These are phyloP conservation scores for Kluyveromyces siamensis DNA, from an alignment of 805 yeast species.

Conservation along the genomic window DNA sequence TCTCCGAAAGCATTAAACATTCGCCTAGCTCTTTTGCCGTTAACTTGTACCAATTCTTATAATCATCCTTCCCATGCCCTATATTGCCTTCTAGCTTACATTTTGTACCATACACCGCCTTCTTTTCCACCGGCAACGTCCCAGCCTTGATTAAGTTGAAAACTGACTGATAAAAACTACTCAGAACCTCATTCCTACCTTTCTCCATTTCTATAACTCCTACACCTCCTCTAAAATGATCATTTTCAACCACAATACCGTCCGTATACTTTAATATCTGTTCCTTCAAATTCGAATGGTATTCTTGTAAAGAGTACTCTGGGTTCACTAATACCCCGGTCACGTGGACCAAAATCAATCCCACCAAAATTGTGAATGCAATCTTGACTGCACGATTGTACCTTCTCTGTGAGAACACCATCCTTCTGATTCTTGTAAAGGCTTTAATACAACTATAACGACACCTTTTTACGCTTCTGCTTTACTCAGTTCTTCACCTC, in stretches of 20 bases:
- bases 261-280: not conserved
- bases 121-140: constrained; percentile 3
- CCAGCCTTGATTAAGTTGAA: constrained; percentile 4
- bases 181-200: constrained; percentile 6
- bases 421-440: no score
- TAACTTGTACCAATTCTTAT: constrained; percentile 6
- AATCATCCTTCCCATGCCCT: constrained; percentile 7
- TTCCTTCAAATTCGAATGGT: not conserved
- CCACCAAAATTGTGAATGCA: not conserved
- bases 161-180: constrained; percentile 19
- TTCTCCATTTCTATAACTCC: not conserved
- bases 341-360: not conserved
- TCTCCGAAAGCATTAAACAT: constrained; percentile 6
- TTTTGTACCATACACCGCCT: constrained; percentile 3
- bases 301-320: not conserved
- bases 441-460: not conserved
- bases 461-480: not conserved
- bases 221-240: not conserved
- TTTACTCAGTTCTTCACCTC: not conserved
- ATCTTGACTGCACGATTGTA: not conserved
- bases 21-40: constrained; percentile 6
- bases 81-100: constrained; percentile 9
- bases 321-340: not conserved
- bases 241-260: not conserved
- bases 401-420: not conserved